These are phyloP conservation scores for Amanita thiersii DNA, from an alignment of 768 basidiomycete genomes.

Conservation along the genomic window DNA sequence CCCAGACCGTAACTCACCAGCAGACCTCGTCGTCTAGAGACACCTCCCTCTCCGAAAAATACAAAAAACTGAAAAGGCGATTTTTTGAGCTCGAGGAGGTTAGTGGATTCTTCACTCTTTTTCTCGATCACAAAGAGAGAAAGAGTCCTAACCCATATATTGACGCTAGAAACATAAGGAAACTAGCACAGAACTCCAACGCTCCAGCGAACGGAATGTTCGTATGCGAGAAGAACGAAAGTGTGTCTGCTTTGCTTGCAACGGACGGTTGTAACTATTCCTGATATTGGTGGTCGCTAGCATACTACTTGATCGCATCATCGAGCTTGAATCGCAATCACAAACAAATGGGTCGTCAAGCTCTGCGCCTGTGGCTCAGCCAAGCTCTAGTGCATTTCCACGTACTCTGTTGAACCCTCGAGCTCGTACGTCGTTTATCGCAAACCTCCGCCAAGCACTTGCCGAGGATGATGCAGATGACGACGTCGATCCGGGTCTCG, in stretches of 20 bases:
- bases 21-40: constrained; percentile 28
- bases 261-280: background rate
- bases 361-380: constrained; percentile 20
- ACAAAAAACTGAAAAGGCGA: constrained; percentile 53
- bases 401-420: constrained; percentile 36
- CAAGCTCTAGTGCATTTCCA: constrained; percentile 38
- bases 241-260: constrained; percentile 29
- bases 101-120: constrained; percentile 19
- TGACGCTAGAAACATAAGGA: constrained; percentile 53
- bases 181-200: constrained; percentile 43
- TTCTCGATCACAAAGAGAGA: constrained; percentile 18
- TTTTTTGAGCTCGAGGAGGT: constrained; percentile 70
- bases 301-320: constrained; percentile 49
- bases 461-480: constrained; percentile 37
- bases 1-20: constrained; percentile 10
- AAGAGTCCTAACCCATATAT: constrained; percentile 18
- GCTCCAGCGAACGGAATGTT: constrained; percentile 56
- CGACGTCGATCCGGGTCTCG: constrained; percentile 35
- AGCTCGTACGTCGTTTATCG: constrained; percentile 35
- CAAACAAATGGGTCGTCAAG: constrained; percentile 11
- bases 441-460: constrained; percentile 40
- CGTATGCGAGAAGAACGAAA: constrained; percentile 55
- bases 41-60: constrained; percentile 45
- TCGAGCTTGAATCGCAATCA: constrained; percentile 45
- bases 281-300: constrained; percentile 21